Evolutionary conservation across 2,329 filamentous ascomycete species (phyloP).

Genomic region (Colletotrichum nymphaeae): DNA sequence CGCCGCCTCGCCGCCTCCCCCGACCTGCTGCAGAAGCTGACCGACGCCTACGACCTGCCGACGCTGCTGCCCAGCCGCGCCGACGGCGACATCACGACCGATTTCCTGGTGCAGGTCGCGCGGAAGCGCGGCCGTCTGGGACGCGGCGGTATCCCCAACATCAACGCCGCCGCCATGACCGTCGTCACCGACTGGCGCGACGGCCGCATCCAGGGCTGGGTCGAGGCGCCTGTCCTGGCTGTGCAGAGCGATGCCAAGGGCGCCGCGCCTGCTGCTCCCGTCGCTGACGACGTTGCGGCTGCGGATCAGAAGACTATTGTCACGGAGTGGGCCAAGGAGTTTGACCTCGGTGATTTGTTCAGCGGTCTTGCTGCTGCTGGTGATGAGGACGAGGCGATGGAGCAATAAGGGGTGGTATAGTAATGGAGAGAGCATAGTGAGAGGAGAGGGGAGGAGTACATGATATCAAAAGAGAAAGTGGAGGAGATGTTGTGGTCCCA

Average conservation of each 20-base stretch:
- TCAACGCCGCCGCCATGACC: conserved; percentile 87
- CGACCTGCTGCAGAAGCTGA: conserved; percentile 81
- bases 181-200: conserved; percentile 98
- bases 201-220: conserved; percentile 93
- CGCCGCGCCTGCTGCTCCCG: conserved; percentile 41
- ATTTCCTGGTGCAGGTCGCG: conserved; percentile 95
- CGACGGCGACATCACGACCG: conserved; percentile 81
- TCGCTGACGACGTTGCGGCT: conserved; percentile 56
- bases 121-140: conserved; percentile 91
- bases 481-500: conserved; percentile 7
- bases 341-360: conserved; percentile 92
- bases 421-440: not conserved
- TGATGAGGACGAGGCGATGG: conserved; percentile 60
- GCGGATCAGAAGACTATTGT: conserved; percentile 88
- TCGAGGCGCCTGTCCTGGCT: conserved; percentile 77
- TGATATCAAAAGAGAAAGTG: conserved; percentile 22
- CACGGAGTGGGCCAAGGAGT: conserved; percentile 92
- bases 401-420: conserved; percentile 51
- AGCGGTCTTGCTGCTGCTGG: conserved; percentile 52
- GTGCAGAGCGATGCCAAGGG: conserved; percentile 54
- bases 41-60: conserved; percentile 86
- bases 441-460: not conserved
- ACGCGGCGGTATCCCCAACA: conserved; percentile 89
- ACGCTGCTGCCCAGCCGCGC: conserved; percentile 75
- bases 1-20: conserved; percentile 80